Base-by-base conservation (phyloP, 805 yeast genomes). In the Wickerhamomyces bisporus region DNA sequence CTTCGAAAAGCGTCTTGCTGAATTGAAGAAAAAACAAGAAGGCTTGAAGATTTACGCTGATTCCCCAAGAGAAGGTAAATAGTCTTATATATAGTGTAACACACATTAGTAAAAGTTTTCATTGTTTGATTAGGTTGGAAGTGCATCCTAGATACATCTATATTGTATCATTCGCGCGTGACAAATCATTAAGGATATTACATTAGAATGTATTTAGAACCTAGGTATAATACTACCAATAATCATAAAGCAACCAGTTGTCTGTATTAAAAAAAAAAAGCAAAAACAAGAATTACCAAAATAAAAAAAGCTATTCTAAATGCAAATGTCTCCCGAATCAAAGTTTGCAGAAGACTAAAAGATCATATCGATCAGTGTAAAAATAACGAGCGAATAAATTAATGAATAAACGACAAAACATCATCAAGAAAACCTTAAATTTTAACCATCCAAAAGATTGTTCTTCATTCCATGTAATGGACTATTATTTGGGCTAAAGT, bases 401-500 rank as follows among this genome's bases (percentile, higher is more conserved):
- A n/a, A n/a, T 28, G 20, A 28, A 28, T 28, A 12, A 8, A 26
- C 7, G 8, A 12, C 29, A 26, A 12, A 26, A 13, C 7, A 13
- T 7, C n/a, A 12, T 8, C 7, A 26, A 8, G 15, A 28, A 34
- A 27, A 29, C 38, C 23, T 6, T 30, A 25, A 5, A 26, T 20
- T 6, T 30, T 20, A 30, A 19, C 34, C 41, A 24, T 39, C 35
- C 26, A 39, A 18, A 4, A 39, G 24, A 32, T 41, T 38, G 7
- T 35, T 38, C 18, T 48, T 49, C 26, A 44, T 43, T 0, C 52
- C 47, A 32, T 45, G 43, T 11, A 47, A 26, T 23, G 57, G 57
- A 34, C 55, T 50, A 24, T 52, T 52, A 26, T 43, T 32, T 3
- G 35, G 35, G 17, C 57, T 49, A 17, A 52, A 50, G 37, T 52